Evolutionary conservation across 352 stramenopile species (phyloP), one percentile per base, ranked within the genome.

Genomic region (Globisporangium nodosum): DNA sequence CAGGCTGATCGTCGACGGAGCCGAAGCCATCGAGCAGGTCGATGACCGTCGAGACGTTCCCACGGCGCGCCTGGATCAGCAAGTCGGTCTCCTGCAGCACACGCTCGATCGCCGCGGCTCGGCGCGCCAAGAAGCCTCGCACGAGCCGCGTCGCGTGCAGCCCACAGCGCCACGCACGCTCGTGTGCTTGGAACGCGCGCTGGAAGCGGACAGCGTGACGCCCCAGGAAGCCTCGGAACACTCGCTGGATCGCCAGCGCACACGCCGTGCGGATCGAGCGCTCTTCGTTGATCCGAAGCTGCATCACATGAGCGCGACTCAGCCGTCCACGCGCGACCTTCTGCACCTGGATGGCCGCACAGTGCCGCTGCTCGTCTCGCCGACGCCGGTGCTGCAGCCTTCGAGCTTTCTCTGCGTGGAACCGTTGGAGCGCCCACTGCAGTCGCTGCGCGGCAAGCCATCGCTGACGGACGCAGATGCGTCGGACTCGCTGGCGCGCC

Each of bases 1-100:
- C 70, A 0, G 68, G 67, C 18, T 64, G 52, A 27, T 81, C 71
- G 12, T 70, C 69, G 11, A 76, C 54, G 3, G 66, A 45, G 3
- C 70, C 74, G 52, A 76, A 85, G 8, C 81, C 81, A 43, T 88
- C 81, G 16, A 90, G 56, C 20, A 90, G 53, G 51, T 90, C 81
- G 3, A 87, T 71, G 0, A 90, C 76, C 0, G 64, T 65, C 8
- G 78, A 72, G 11, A 84, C 60, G 47, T 87, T 81, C 0, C 81
- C 81, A 15, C 60, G 47, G 5, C 66, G 62, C 21, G 74, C 73
- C 60, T 90, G 78, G 13, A 88, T 66, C 1, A 90, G 57, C 31
- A 90, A 16, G 52, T 90, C 76, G 7, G 35, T 69, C 47, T 81
- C 70, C 20, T 63, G 57, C 3, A 63, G 31, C 42, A 56, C 12